Conservation (phyloP, 192 early-diverging fungal genomes). For the Coemansia sp. region DNA sequence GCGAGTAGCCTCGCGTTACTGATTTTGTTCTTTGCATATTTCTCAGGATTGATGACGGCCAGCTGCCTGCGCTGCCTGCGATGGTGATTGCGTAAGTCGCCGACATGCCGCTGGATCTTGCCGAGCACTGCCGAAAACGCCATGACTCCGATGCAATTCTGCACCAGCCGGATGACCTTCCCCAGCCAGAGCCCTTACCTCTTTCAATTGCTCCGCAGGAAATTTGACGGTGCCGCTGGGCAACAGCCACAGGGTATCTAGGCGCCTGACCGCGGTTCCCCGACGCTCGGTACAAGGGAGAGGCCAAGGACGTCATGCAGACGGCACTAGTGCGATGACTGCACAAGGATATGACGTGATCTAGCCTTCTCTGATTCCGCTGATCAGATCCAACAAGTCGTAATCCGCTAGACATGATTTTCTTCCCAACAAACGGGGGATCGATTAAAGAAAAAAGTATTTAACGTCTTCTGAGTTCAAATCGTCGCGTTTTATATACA, state of each 20-base stretch:
- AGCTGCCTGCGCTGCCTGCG: constrained; percentile 62
- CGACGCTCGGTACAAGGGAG: constrained; percentile 80
- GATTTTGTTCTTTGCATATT: constrained; percentile 67
- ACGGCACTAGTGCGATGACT: constrained; percentile 65
- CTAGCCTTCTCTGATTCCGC: not conserved
- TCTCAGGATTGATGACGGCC: constrained; percentile 69
- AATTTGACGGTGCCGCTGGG: constrained; percentile 19
- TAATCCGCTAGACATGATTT: not conserved
- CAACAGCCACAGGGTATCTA: not conserved
- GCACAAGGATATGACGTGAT: constrained; percentile 59
- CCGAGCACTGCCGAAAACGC: constrained; percentile 69
- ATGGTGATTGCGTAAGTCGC: constrained; percentile 62
- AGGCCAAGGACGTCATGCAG: constrained; percentile 73
- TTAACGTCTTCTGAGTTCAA: not conserved
- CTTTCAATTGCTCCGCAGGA: constrained; percentile 56
- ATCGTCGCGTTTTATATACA: not conserved
- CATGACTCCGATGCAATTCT: constrained; percentile 73
- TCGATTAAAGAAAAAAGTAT: not conserved
- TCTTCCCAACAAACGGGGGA: not conserved
- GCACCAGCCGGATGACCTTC: constrained; percentile 74
- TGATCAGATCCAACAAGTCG: not conserved
- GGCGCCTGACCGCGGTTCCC: constrained; percentile 56
- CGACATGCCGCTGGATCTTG: constrained; percentile 66
- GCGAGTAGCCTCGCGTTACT: constrained; percentile 73
- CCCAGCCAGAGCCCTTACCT: constrained; percentile 72